Conservation (phyloP, 306 rosid genomes). For the Casuarina cunninghamiana region DNA sequence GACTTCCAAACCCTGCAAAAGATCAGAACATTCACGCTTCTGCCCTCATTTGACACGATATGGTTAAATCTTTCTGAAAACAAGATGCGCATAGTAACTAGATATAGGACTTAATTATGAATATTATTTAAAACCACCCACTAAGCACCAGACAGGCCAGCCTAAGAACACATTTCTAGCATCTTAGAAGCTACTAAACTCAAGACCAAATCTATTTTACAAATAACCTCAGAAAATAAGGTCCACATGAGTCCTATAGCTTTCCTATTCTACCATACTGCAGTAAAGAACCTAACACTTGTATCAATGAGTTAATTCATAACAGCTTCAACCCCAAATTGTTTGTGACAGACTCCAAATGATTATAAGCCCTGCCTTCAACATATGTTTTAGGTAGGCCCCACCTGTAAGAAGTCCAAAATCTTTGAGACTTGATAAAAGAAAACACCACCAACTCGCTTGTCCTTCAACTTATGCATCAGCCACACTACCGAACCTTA, state of each 20-base stretch:
- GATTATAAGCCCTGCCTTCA: not conserved
- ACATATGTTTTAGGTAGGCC: not conserved
- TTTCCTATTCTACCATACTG: not conserved
- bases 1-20: not conserved
- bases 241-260: not conserved
- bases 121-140: not conserved
- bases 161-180: not conserved
- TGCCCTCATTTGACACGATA: not conserved
- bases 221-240: not conserved
- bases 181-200: not conserved
- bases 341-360: not conserved
- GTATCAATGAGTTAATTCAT: not conserved
- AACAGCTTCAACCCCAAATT: not conserved
- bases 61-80: not conserved
- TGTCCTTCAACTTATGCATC: not conserved
- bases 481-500: not conserved
- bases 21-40: not conserved
- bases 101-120: not conserved
- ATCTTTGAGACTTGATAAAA: not conserved
- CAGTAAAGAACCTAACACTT: not conserved
- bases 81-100: not conserved
- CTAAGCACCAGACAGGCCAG: not conserved
- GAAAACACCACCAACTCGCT: not conserved
- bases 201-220: not conserved
- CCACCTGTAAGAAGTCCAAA: not conserved